Evolutionary conservation across 768 basidiomycete species (phyloP).

Genomic region (Boletus sp.): DNA sequence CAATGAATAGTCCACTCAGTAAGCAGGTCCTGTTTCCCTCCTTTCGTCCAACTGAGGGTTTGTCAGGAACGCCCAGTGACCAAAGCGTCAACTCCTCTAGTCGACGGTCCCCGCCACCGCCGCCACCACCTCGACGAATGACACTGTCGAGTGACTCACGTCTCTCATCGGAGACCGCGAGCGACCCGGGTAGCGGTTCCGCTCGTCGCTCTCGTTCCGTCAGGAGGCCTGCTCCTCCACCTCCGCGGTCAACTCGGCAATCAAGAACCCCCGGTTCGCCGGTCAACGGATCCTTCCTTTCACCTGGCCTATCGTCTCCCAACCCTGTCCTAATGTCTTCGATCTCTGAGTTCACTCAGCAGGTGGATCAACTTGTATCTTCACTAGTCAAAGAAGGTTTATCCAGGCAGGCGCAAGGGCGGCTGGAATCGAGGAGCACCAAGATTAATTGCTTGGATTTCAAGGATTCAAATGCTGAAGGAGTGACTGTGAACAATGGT

Average conservation of each 20-base stretch:
- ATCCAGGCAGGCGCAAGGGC: neutral
- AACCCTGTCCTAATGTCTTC: neutral
- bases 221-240: constrained; percentile 8
- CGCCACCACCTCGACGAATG: neutral
- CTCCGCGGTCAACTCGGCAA: neutral
- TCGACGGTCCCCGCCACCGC: neutral
- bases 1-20: constrained; percentile 3
- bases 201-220: neutral
- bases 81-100: neutral
- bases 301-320: neutral
- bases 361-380: neutral
- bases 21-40: neutral
- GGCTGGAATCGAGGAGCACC: neutral
- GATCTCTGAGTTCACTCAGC: neutral
- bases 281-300: neutral
- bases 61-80: neutral
- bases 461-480: neutral
- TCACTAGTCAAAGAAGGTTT: rapidly evolving
- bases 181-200: neutral
- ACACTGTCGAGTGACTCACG: neutral
- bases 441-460: neutral
- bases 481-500: constrained; percentile 7
- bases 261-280: neutral
- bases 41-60: neutral
- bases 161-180: neutral